These are phyloP conservation scores for Trichophaea hybrida DNA, from an alignment of 2,329 filamentous ascomycete genomes.

Conservation along the genomic window DNA sequence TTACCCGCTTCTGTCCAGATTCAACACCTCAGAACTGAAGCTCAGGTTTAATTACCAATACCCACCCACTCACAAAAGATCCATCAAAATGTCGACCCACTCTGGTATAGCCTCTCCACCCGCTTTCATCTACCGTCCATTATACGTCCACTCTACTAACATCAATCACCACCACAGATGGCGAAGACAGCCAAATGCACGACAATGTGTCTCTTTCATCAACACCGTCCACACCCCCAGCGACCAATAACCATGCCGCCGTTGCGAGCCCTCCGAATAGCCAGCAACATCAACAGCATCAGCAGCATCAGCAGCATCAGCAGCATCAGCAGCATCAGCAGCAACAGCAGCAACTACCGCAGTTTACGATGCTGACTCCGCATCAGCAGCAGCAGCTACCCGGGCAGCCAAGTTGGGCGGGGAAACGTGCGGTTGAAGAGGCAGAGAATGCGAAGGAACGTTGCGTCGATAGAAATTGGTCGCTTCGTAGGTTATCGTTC, in stretches of 20 bases:
- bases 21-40: not conserved
- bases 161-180: constrained; percentile 6
- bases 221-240: constrained; percentile 16
- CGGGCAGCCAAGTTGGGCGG: constrained; percentile 11
- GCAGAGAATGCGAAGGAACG: constrained; percentile 10
- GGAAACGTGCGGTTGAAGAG: constrained; percentile 13
- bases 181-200: constrained; percentile 23
- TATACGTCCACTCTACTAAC: constrained; percentile 4
- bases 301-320: not conserved
- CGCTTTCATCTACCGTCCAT: not conserved
- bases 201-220: constrained; percentile 13
- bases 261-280: not conserved
- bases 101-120: constrained; percentile 11
- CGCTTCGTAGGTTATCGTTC: constrained; percentile 5
- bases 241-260: constrained; percentile 5
- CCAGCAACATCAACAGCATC: not conserved
- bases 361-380: not conserved
- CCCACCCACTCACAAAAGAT: not conserved
- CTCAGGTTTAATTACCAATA: not conserved
- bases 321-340: too few species aligned
- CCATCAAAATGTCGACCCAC: constrained; percentile 14
- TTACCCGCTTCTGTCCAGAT: too few species aligned
- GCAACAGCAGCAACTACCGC: not conserved
- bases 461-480: constrained; percentile 11
- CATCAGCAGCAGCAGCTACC: not conserved